Percentiles rank a stretch among this genome's conserved stretches.
phyloP scores from a whole-genome alignment of 179 eudicot species.

The Silene coronaria region DNA sequence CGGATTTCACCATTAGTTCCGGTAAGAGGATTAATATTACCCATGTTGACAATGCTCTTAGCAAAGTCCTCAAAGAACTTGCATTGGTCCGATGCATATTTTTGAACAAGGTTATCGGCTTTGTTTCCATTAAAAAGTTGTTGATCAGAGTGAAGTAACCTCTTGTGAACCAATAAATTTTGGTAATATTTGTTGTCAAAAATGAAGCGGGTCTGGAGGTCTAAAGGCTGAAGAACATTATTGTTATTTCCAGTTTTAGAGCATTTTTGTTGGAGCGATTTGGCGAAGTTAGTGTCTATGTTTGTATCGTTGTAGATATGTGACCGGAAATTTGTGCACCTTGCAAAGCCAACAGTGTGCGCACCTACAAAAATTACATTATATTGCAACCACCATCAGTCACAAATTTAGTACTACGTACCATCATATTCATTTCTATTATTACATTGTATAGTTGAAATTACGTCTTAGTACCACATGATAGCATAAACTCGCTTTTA shows the following conservation, averaged over 20 bases:
- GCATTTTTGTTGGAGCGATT: slow-evolving; percentile 26
- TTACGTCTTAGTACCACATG: too few relatives aligned
- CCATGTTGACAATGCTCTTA: slow-evolving; percentile 36
- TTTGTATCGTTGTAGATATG: slow-evolving; percentile 42
- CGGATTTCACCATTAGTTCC: slow-evolving; percentile 34
- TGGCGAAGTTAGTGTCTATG: slow-evolving; percentile 32
- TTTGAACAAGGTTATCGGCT: slow-evolving; percentile 24
- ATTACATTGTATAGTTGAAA: too few relatives aligned
- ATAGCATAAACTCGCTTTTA: background rate
- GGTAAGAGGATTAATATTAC: slow-evolving; percentile 31
- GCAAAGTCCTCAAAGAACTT: slow-evolving; percentile 29
- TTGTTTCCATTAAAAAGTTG: slow-evolving; percentile 36
- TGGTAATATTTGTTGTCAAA: slow-evolving; percentile 41
- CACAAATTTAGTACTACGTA: too few relatives aligned
- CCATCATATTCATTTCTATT: too few relatives aligned
- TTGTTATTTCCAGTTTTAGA: slow-evolving; percentile 30
- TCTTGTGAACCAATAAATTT: slow-evolving; percentile 29
- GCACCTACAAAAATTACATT: slow-evolving; percentile 29
- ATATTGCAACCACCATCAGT: background rate
- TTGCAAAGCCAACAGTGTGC: slow-evolving; percentile 48
- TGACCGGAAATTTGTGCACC: slow-evolving; percentile 32
- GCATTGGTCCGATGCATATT: slow-evolving; percentile 17
- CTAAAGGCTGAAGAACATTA: slow-evolving; percentile 29
- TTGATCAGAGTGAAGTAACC: slow-evolving; percentile 50
- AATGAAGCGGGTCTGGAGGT: slow-evolving; percentile 25